A percentile compares a stretch with the other conserved stretches of the same genome.
These are phyloP conservation scores for Mycena filopes DNA, from an alignment of 768 basidiomycete genomes.

Conservation along the genomic window DNA sequence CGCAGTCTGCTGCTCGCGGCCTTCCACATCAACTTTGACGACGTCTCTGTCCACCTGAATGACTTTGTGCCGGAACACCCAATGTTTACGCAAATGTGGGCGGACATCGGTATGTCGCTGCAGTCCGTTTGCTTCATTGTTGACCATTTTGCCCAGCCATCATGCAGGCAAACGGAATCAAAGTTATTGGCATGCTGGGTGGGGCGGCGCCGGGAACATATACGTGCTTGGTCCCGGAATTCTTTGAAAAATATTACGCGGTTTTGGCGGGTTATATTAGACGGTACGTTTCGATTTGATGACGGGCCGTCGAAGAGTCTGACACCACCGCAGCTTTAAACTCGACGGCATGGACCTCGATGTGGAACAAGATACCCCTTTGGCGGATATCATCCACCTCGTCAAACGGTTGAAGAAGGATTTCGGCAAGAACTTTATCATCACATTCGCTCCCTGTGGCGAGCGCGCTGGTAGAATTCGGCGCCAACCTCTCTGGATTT, in stretches of 20 bases:
- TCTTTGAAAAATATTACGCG: constrained; percentile 40
- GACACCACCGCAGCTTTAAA: constrained; percentile 24
- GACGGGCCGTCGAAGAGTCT: neutral
- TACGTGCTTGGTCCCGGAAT: constrained; percentile 27
- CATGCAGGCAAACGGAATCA: constrained; percentile 36
- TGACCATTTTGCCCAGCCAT: constrained; percentile 2
- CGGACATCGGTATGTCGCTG: constrained; percentile 28
- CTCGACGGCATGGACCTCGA: constrained; percentile 42
- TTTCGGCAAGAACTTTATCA: constrained; percentile 39
- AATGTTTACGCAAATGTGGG: constrained; percentile 37
- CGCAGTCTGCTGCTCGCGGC: constrained; percentile 38
- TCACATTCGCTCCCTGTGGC: constrained; percentile 41
- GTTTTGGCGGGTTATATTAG: constrained; percentile 21
- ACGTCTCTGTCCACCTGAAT: constrained; percentile 37
- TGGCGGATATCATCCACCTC: constrained; percentile 29
- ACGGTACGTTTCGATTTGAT: neutral
- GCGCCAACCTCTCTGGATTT: constrained; percentile 40
- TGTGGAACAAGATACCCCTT: constrained; percentile 35
- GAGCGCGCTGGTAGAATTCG: constrained; percentile 32
- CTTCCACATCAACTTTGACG: constrained; percentile 39
- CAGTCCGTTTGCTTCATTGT: neutral
- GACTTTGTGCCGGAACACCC: constrained; percentile 34
- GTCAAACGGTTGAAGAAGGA: constrained; percentile 35
- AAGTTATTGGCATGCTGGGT: constrained; percentile 41
- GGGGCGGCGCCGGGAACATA: constrained; percentile 40